These are phyloP conservation scores for Syzygium malaccense DNA, from an alignment of 441 rosid species.

Conservation along the genomic window DNA sequence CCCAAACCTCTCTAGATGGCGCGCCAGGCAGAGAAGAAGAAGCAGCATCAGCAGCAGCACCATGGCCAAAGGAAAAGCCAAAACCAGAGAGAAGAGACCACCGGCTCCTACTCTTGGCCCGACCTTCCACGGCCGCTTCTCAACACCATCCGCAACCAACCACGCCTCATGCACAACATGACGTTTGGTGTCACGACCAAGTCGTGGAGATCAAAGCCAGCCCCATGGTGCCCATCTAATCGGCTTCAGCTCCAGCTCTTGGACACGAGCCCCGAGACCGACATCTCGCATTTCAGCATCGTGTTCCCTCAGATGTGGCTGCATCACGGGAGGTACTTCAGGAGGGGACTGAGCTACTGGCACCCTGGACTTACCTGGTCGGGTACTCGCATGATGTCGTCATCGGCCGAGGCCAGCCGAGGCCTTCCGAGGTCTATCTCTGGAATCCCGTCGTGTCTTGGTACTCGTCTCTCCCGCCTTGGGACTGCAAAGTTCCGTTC, in stretches of 20 bases:
- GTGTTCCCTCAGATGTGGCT: neutral
- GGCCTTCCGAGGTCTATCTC: neutral
- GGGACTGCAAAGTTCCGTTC: conserved; percentile 10
- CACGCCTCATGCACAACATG: neutral
- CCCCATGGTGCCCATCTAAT: neutral
- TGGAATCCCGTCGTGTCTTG: neutral
- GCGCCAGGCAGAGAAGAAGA: neutral
- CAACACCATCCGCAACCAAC: neutral
- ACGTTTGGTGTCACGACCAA: conserved; percentile 8
- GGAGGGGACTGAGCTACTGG: neutral
- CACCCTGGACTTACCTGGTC: neutral
- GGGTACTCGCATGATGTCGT: conserved; percentile 1
- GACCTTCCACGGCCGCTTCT: conserved; percentile 18
- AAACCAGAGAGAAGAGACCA: neutral
- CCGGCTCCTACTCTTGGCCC: conserved; percentile 6
- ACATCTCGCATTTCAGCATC: neutral
- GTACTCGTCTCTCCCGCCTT: neutral
- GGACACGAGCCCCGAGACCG: neutral
- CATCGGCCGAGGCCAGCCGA: neutral
- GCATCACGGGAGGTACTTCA: neutral
- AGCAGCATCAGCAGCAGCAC: neutral
- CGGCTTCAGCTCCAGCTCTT: neutral
- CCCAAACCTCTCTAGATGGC: neutral
- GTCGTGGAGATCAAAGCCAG: conserved; percentile 1
- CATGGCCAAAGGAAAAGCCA: neutral